Conservation (phyloP, 2,329 filamentous ascomycete species). For the Microdochium bolleyi region DNA sequence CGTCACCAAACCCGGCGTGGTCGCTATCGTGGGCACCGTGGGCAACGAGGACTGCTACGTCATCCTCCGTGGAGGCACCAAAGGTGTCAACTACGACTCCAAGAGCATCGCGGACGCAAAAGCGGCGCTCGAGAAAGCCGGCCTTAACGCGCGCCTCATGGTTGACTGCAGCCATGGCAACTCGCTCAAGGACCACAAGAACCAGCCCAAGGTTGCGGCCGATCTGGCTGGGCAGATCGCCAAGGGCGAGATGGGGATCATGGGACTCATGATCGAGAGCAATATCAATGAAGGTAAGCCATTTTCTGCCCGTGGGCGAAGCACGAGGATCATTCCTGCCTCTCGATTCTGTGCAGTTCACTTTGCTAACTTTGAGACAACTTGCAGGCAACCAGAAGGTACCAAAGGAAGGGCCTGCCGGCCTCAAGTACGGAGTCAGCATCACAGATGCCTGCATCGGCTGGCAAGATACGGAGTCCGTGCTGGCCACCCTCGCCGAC, state of each 20-base stretch:
- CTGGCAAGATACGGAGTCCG: conserved; percentile 81
- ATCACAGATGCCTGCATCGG: conserved; percentile 97
- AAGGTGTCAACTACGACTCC: conserved; percentile 89
- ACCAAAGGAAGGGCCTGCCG: conserved; percentile 73
- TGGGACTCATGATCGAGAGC: conserved; percentile 99
- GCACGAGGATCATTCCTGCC: conserved; percentile 14
- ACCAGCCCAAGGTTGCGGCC: conserved; percentile 89
- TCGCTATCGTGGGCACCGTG: conserved; percentile 86
- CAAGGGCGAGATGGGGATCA: conserved; percentile 75
- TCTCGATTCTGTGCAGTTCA: too few relatives aligned
- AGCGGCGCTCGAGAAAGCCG: conserved; percentile 66
- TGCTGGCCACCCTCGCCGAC: conserved; percentile 69
- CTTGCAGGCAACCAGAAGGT: conserved; percentile 76
- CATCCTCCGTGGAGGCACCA: conserved; percentile 85
- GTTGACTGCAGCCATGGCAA: conserved; percentile 98
- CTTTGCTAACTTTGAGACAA: too few relatives aligned
- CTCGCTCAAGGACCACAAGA: conserved; percentile 91
- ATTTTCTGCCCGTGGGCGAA: neutral
- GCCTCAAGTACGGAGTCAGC: conserved; percentile 86
- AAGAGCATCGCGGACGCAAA: conserved; percentile 80
- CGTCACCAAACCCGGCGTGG: conserved; percentile 92
- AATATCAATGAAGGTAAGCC: conserved; percentile 82
- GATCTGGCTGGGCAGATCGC: conserved; percentile 77
- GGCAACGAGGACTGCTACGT: conserved; percentile 98
- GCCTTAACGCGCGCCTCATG: conserved; percentile 75